A percentile compares a stretch with the other conserved stretches of the same genome.
Evolutionary conservation across 306 rosid species (phyloP).

Genomic region (Quercus aquifolioides): DNA sequence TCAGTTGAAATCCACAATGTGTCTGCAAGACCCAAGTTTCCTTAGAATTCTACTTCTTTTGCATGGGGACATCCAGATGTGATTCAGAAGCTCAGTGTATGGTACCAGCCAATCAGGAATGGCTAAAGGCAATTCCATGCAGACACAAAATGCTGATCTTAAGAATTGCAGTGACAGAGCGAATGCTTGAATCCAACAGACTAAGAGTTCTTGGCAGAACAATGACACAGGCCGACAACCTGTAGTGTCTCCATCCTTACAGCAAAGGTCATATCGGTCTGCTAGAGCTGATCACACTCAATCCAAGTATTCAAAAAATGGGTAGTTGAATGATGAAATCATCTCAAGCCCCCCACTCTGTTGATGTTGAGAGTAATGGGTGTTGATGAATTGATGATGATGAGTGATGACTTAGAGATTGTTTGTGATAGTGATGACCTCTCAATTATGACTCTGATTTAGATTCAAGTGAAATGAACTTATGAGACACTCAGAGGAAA

Average conservation of each 20-base stretch:
- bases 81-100: no score
- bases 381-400: constrained; percentile 1
- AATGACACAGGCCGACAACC: background rate
- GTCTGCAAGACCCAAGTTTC: constrained; percentile 23
- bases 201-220: background rate
- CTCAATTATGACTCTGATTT: constrained; percentile 37
- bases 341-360: background rate
- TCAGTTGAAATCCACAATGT: background rate
- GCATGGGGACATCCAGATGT: no score
- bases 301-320: background rate
- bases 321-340: constrained; percentile 2
- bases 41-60: constrained; percentile 5
- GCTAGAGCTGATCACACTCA: constrained; percentile 5
- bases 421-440: constrained; percentile 35
- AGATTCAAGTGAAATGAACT: constrained; percentile 23
- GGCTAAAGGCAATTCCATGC: background rate
- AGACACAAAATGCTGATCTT: background rate
- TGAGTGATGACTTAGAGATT: constrained; percentile 21
- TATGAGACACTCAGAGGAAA: constrained; percentile 19
- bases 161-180: background rate
- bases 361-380: background rate
- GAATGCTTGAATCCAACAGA: background rate
- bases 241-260: background rate
- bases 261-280: background rate
- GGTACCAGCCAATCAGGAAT: no score